phyloP scores from a whole-genome alignment of 768 basidiomycete species.

The Leccinellum rugosiceps region DNA sequence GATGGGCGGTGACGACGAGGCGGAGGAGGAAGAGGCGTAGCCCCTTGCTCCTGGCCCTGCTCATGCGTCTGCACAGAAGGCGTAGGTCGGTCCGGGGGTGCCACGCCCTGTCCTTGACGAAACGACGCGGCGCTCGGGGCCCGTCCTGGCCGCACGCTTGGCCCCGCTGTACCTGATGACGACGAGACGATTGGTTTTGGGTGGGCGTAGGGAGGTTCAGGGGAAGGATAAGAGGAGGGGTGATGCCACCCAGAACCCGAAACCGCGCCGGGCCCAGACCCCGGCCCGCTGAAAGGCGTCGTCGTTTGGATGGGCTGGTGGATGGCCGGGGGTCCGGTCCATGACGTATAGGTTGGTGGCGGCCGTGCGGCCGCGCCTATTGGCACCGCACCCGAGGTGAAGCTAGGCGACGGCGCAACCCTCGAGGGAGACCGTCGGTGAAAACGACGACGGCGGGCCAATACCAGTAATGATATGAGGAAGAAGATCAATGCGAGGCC shows the following conservation, averaged over 20 bases:
- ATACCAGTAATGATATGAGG: background rate
- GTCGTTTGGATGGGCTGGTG: background rate
- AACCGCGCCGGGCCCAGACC: background rate
- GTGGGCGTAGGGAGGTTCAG: background rate
- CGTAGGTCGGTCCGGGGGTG: background rate
- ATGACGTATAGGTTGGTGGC: background rate
- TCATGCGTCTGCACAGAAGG: background rate
- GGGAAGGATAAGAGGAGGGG: background rate
- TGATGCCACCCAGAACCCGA: background rate
- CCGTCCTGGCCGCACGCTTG: background rate
- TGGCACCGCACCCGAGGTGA: background rate
- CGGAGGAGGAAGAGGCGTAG: background rate
- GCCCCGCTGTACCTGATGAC: background rate
- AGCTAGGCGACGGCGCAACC: background rate
- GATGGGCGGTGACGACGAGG: constrained; percentile 7
- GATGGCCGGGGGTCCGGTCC: background rate
- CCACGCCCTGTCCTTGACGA: background rate
- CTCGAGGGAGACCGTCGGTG: background rate
- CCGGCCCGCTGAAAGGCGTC: background rate
- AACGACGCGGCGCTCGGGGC: background rate
- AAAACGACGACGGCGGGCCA: constrained; percentile 7
- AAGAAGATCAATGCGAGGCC: constrained; percentile 8
- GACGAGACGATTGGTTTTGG: background rate
- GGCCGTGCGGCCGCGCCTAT: background rate
- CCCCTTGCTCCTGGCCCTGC: background rate